These are phyloP conservation scores for Aspergillus campestris DNA, from an alignment of 495 filamentous ascomycete species.

Conservation along the genomic window DNA sequence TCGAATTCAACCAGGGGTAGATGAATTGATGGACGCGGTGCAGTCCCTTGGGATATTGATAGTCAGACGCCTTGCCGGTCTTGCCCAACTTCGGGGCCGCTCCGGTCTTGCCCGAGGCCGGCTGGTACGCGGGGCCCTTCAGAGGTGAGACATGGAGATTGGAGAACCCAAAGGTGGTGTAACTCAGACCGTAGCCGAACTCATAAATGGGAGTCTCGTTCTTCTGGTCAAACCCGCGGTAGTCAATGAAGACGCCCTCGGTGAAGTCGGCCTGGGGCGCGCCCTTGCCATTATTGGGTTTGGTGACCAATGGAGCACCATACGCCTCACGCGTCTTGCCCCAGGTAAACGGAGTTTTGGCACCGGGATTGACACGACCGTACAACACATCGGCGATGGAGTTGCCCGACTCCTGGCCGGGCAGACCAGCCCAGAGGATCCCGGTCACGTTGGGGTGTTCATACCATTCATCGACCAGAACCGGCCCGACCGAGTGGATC, in stretches of 20 bases:
- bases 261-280: conserved; percentile 75
- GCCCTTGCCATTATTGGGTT: conserved; percentile 58
- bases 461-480: conserved; percentile 68
- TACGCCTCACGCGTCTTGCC: conserved; percentile 65
- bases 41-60: conserved; percentile 64
- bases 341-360: conserved; percentile 83
- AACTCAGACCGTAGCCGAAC: conserved; percentile 86
- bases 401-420: conserved; percentile 88
- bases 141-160: conserved; percentile 55
- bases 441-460: conserved; percentile 87
- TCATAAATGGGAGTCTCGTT: conserved; percentile 73
- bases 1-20: conserved; percentile 85
- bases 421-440: conserved; percentile 88
- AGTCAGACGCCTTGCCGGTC: conserved; percentile 55
- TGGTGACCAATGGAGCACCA: conserved; percentile 65
- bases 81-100: conserved; percentile 65
- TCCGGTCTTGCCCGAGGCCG: conserved; percentile 57
- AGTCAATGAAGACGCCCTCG: conserved; percentile 91
- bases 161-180: conserved; percentile 79
- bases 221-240: conserved; percentile 76
- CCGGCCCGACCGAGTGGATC: conserved; percentile 77
- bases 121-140: conserved; percentile 49
- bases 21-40: conserved; percentile 54
- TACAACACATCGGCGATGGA: conserved; percentile 88
- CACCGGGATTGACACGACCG: conserved; percentile 77